Evolutionary conservation across 139 green algal genomes (phyloP).

Genomic region (Chlorella sp.): DNA sequence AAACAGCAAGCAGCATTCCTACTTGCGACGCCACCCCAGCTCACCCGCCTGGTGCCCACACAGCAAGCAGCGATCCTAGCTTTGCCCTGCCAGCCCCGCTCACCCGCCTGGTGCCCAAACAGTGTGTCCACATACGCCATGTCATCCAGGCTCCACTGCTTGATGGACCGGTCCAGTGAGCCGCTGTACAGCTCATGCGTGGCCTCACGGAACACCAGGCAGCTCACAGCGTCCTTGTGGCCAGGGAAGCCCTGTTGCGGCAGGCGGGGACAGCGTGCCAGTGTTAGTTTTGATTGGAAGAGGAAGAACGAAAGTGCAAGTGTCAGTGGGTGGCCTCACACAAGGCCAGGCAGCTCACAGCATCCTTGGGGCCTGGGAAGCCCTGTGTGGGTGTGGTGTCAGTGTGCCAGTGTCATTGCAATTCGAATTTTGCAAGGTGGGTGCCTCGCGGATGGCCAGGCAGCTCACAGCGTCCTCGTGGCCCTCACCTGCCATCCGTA

Average conservation of each 20-base stretch:
- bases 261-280: background rate
- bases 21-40: too few relatives aligned
- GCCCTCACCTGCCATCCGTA: too few relatives aligned
- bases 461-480: too few relatives aligned
- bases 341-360: too few relatives aligned
- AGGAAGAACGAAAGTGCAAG: background rate
- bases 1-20: too few relatives aligned
- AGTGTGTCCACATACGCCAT: constrained; percentile 96
- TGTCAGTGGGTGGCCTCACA: too few relatives aligned
- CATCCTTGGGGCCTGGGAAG: too few relatives aligned
- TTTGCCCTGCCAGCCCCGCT: background rate
- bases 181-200: constrained; percentile 80
- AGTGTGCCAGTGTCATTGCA: too few relatives aligned
- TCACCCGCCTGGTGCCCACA: background rate
- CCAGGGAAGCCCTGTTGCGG: constrained; percentile 59
- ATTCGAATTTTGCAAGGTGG: background rate
- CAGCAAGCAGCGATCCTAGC: too few relatives aligned
- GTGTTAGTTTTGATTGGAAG: too few relatives aligned
- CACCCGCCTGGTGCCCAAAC: constrained; percentile 85
- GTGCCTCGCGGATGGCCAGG: too few relatives aligned
- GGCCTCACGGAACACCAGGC: constrained; percentile 85
- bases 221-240: constrained; percentile 79
- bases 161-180: constrained; percentile 81
- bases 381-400: constrained; percentile 18
- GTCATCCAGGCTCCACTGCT: constrained; percentile 95